Conservation (phyloP, 2,329 filamentous ascomycete species). For the Cercospora brassicicola region DNA sequence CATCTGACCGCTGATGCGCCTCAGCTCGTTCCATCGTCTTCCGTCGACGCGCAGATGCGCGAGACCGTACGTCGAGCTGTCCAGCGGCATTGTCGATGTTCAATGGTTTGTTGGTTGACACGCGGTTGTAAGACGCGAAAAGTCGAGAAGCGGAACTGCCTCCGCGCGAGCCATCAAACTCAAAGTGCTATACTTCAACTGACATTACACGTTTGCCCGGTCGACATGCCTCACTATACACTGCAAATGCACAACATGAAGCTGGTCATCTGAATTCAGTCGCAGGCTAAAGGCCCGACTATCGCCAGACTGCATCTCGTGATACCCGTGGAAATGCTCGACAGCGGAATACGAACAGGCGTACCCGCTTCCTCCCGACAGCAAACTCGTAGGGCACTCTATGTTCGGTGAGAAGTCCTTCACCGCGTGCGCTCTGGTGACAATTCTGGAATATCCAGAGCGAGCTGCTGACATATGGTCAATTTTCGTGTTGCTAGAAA, state of each 20-base stretch:
- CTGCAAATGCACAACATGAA: no score
- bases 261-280: background rate
- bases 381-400: conserved; percentile 2
- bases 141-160: background rate
- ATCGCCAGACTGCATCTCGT: conserved; percentile 2
- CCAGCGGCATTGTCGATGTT: conserved; percentile 72
- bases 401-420: conserved; percentile 16
- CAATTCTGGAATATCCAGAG: background rate
- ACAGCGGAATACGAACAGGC: background rate
- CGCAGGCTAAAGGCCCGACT: background rate
- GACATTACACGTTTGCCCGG: background rate
- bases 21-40: conserved; percentile 96
- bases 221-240: background rate
- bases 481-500: background rate
- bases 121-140: background rate
- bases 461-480: conserved; percentile 15
- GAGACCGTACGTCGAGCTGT: conserved; percentile 87
- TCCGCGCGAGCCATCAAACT: background rate
- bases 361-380: conserved; percentile 13
- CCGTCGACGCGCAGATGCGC: conserved; percentile 67
- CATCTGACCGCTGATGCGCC: conserved; percentile 83
- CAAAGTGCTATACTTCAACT: background rate
- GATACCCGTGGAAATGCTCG: background rate
- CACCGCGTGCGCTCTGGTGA: background rate
- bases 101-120: background rate